Conservation (phyloP, 2,329 filamentous ascomycete genomes). For the Cadophora gregata region DNA sequence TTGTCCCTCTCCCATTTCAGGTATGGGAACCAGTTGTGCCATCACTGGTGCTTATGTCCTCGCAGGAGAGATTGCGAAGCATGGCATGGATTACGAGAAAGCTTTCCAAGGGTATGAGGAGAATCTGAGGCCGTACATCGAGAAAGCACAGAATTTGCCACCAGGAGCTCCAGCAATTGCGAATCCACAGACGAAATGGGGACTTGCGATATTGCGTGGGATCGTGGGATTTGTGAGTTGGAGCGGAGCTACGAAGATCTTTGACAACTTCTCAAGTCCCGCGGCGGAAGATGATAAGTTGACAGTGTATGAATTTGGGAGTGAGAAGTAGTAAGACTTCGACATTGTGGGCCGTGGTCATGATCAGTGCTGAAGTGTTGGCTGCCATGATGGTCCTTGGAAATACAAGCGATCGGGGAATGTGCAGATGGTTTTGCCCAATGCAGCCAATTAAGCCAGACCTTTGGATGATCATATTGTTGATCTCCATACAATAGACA, state of each 20-base stretch:
- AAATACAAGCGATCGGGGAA: too few relatives aligned
- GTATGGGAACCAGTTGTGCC: constrained; percentile 57
- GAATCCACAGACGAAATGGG: constrained; percentile 30
- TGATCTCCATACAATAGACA: too few relatives aligned
- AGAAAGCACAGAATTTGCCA: constrained; percentile 47
- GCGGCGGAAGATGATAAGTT: constrained; percentile 17
- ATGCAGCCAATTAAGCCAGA: too few relatives aligned
- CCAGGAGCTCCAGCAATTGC: constrained; percentile 30
- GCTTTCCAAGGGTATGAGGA: constrained; percentile 53
- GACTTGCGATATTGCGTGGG: constrained; percentile 24
- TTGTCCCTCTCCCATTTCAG: constrained; percentile 56
- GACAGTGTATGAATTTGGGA: constrained; percentile 18
- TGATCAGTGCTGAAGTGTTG: background rate
- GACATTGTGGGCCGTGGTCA: background rate
- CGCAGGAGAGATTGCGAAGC: constrained; percentile 55
- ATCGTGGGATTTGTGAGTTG: constrained; percentile 20
- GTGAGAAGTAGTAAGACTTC: background rate
- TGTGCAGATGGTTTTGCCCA: too few relatives aligned
- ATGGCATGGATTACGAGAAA: constrained; percentile 39
- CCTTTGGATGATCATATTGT: too few relatives aligned
- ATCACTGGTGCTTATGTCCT: constrained; percentile 61
- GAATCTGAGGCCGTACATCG: constrained; percentile 52
- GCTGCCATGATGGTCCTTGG: too few relatives aligned
- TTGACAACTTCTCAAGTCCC: constrained; percentile 23
- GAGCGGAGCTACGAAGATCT: constrained; percentile 18